A percentile compares a stretch with the other conserved stretches of the same genome.
phyloP scores from a whole-genome alignment of 192 early-diverging fungal genomes.

The Piromyces sp. region DNA sequence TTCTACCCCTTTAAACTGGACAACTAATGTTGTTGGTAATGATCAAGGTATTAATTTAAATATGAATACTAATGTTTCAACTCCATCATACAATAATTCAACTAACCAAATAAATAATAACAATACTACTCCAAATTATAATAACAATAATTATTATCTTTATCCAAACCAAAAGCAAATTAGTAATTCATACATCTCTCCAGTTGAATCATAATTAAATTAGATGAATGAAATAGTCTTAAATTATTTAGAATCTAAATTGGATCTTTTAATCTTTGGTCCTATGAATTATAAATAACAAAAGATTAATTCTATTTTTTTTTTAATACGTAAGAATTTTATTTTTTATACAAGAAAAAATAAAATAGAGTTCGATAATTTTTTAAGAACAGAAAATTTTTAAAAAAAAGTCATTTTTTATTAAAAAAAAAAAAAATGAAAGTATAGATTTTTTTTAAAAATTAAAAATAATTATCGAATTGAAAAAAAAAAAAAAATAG shows the following conservation, averaged over 20 bases:
- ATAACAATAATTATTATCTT: not conserved
- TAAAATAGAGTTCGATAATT: too few relatives aligned
- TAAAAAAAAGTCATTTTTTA: too few relatives aligned
- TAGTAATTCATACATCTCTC: not conserved
- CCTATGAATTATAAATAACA: too few relatives aligned
- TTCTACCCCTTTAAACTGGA: not conserved
- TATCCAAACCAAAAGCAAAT: not conserved
- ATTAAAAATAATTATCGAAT: too few relatives aligned
- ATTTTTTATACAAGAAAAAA: too few relatives aligned
- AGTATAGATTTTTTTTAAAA: too few relatives aligned
- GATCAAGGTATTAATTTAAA: not conserved
- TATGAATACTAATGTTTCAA: not conserved
- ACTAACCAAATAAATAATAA: not conserved
- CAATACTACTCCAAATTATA: not conserved
- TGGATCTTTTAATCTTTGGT: not conserved
- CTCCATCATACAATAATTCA: not conserved
- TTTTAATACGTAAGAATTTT: too few relatives aligned
- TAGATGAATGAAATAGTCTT: too few relatives aligned
- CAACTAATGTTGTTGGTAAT: not conserved
- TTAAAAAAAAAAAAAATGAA: too few relatives aligned
- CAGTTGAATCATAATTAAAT: not conserved
- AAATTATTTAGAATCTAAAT: too few relatives aligned
- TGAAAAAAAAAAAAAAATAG: not conserved
- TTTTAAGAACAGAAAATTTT: too few relatives aligned
- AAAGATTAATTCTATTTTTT: too few relatives aligned